Base-by-base conservation (phyloP, 108 stramenopile species). In the Poteriospumella lacustris region DNA sequence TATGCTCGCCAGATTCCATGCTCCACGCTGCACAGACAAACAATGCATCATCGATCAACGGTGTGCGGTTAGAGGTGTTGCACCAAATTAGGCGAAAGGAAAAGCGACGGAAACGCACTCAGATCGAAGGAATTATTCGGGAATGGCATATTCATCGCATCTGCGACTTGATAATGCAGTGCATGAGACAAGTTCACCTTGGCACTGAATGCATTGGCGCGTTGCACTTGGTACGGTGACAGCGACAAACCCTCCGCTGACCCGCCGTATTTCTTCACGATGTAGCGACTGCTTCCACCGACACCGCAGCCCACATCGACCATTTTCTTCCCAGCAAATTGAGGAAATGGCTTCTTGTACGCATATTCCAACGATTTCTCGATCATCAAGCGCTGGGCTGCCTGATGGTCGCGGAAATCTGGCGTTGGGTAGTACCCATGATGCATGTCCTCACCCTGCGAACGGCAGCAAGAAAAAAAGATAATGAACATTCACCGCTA, bases 241-340 rank as follows among this genome's bases (percentile, higher is more conserved):
- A 97, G 84, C 0, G 96, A 94, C 58, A 97, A 90, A 43, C 96
- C 92, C 77, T 90, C 83, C 39, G 89, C 85, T 33, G 75, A 76
- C 78, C 91, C 78, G 2, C 82, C 81, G 47, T 81, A 97, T 70
- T 89, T 91, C 47, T 84, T 75, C 42, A 91, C 90, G 79, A 97
- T 93, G 79, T 94, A 91, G 36, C 96, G 85, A 26, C 88, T 88
- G 38, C 85, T 88, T 15, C 96, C 96, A 24, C 96, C 96, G 76
- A 96, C 91, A 1, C 96, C 96, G 80, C 96, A 97, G 3, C 96
- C 96, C 2, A 92, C 92, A 86, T 94, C 94, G 1, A 95, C 90
- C 36, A 81, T 60, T 39, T 26, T 43, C 2, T 39, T 19, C 38
- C 15, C 64, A 67, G 39, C 31, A 36, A 67, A 77, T 5, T 72